Evolutionary conservation across 2,329 filamentous ascomycete genomes (phyloP).

Genomic region (Dendryphion nanum): DNA sequence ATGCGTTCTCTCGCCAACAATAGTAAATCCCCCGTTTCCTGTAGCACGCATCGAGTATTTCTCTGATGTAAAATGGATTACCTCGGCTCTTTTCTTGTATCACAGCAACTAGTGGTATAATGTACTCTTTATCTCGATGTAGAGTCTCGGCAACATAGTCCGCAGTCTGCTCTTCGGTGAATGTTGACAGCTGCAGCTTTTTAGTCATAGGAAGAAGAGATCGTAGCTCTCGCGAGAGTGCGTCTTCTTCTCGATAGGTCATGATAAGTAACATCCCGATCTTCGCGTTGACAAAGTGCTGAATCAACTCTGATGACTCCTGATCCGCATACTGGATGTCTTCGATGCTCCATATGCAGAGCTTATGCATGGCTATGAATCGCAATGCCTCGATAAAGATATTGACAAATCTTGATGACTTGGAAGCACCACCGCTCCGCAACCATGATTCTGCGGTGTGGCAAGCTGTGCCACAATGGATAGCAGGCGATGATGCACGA

Average conservation of each 20-base stretch:
- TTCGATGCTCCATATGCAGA: slow-evolving; percentile 86
- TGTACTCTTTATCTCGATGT: slow-evolving; percentile 67
- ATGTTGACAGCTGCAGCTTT: slow-evolving; percentile 67
- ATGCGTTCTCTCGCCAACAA: slow-evolving; percentile 77
- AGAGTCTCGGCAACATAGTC: slow-evolving; percentile 81
- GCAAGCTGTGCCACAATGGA: slow-evolving; percentile 36
- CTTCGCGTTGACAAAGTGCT: slow-evolving; percentile 73
- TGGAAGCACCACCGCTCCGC: slow-evolving; percentile 44
- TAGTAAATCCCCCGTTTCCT: slow-evolving; percentile 88
- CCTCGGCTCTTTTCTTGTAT: slow-evolving; percentile 86
- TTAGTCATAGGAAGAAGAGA: slow-evolving; percentile 49
- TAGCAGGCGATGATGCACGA: slow-evolving; percentile 31
- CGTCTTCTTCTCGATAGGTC: slow-evolving; percentile 53
- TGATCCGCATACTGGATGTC: slow-evolving; percentile 89
- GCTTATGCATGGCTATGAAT: slow-evolving; percentile 76
- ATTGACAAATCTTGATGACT: slow-evolving; percentile 74
- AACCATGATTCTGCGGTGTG: slow-evolving; percentile 48
- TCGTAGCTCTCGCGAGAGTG: slow-evolving; percentile 36
- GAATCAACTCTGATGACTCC: slow-evolving; percentile 80
- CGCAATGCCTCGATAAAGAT: slow-evolving; percentile 84
- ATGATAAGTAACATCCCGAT: slow-evolving; percentile 71
- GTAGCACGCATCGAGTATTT: slow-evolving; percentile 86
- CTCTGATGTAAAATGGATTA: slow-evolving; percentile 87
- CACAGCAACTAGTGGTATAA: slow-evolving; percentile 75
- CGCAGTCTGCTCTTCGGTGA: slow-evolving; percentile 76